A percentile compares a stretch with the other conserved stretches of the same genome.
phyloP scores from a whole-genome alignment of 306 rosid species.

The Oxytropis ochrocephala region DNA sequence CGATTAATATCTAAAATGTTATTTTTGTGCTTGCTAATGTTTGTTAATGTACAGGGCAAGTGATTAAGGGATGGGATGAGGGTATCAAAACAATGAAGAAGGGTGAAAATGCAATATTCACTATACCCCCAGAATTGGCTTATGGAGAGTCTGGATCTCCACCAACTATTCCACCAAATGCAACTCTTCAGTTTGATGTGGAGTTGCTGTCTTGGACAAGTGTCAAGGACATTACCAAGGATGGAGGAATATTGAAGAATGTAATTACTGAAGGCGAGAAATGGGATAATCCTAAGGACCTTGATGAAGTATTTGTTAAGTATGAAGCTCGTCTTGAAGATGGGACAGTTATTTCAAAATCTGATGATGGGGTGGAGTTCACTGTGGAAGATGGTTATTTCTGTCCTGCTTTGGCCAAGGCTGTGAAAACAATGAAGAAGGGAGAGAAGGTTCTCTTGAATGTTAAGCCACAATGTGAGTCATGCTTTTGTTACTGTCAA shows the following conservation, averaged over 20 bases:
- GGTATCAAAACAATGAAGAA: conserved; percentile 89
- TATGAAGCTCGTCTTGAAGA: conserved; percentile 74
- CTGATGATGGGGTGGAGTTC: conserved; percentile 60
- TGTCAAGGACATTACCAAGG: conserved; percentile 73
- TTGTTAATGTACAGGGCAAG: conserved; percentile 59
- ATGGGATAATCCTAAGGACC: conserved; percentile 89
- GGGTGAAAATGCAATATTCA: conserved; percentile 73
- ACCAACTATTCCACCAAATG: conserved; percentile 75
- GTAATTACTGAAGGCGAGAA: conserved; percentile 65
- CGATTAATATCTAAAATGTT: not conserved
- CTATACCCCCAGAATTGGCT: conserved; percentile 80
- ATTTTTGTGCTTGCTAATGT: not conserved
- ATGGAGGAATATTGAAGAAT: conserved; percentile 82
- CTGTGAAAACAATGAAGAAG: conserved; percentile 88
- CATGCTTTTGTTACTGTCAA: not conserved
- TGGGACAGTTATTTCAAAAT: conserved; percentile 51
- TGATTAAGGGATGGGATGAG: conserved; percentile 89
- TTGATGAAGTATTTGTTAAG: conserved; percentile 75
- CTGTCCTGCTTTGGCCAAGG: conserved; percentile 85
- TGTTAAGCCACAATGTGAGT: conserved; percentile 83
- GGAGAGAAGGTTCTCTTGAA: conserved; percentile 74
- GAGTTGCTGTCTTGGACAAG: conserved; percentile 87
- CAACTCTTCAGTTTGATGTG: conserved; percentile 78
- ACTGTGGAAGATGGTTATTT: conserved; percentile 56
- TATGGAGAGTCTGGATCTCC: conserved; percentile 81